These are phyloP conservation scores for Priceomyces haplophilus DNA, from an alignment of 805 yeast genomes.

Conservation along the genomic window DNA sequence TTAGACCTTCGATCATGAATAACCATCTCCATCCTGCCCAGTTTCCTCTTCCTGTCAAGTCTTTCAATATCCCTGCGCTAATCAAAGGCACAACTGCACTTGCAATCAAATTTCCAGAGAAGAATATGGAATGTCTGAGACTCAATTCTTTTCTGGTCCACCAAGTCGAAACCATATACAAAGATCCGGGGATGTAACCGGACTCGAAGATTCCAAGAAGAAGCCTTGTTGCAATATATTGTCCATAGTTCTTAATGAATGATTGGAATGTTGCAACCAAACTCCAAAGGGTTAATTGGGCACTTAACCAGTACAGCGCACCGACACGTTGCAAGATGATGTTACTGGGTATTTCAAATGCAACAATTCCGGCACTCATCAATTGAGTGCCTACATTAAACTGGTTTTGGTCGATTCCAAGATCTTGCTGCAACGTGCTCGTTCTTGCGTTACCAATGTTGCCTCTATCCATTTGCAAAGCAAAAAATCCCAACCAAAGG, in stretches of 20 bases:
- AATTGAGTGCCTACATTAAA: slow-evolving; percentile 5
- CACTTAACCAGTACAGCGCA: slow-evolving; percentile 6
- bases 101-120: neutral
- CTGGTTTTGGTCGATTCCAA: slow-evolving; percentile 5
- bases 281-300: slow-evolving; percentile 5
- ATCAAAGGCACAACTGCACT: slow-evolving; percentile 5
- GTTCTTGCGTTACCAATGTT: slow-evolving; percentile 8
- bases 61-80: slow-evolving; percentile 6
- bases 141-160: slow-evolving; percentile 23
- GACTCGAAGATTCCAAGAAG: slow-evolving; percentile 46
- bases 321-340: slow-evolving; percentile 6
- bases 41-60: slow-evolving; percentile 3
- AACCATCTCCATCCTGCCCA: slow-evolving; percentile 10
- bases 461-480: slow-evolving; percentile 9
- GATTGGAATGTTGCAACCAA: slow-evolving; percentile 7
- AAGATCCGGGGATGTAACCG: slow-evolving; percentile 39
- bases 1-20: slow-evolving; percentile 7
- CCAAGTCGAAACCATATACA: slow-evolving; percentile 41
- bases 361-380: slow-evolving; percentile 5
- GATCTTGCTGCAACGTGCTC: slow-evolving; percentile 4
- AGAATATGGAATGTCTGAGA: slow-evolving; percentile 2
- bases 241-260: slow-evolving; percentile 1
- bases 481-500: slow-evolving; percentile 8
- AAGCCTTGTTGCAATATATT: slow-evolving; percentile 24
- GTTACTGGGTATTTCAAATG: slow-evolving; percentile 9